Base-by-base conservation (phyloP, 2,329 filamentous ascomycete genomes). In the Fusarium lateritium region DNA sequence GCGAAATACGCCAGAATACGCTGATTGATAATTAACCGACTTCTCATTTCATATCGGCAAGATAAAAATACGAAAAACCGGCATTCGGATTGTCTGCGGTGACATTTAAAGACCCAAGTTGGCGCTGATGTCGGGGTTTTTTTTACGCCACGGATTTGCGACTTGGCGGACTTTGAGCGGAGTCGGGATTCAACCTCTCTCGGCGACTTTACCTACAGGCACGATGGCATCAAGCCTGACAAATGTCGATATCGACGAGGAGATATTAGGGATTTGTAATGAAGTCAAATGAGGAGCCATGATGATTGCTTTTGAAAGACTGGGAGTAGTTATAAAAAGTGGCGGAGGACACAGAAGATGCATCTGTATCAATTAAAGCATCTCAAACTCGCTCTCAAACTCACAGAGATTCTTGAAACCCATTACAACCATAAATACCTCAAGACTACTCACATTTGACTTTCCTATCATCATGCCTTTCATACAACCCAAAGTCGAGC, bases 401-500 rank as follows among this genome's bases (percentile, higher is more conserved):
- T 28, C 26, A 28, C 26, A 28, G 26, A 28, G 6, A 28, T 31
- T 31, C 28, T 31, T 10, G 10, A 31, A 28, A 26, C 9, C 4
- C 4, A 22, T 13, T 5, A 13, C 4, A 10, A 14, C 2, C 22
- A 28, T 7, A 7, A 17, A 5, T 17, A 2, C 6, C 2, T 4
- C 1, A 21, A 6, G 14, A 3, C 5, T 21, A 4, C 19, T 13
- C 13, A 36, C 26, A 3, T n/a, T 5, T 14, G 8, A 1, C 6
- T 3, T 26, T 2, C 1, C 6, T 7, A 14, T 14, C 14, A 22
- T 5, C 22, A 66, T 70, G 58, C 53, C 50, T 19, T 10, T 73
- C 3, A 31, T 55, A 10, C 67, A 69, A n/a, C 60, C 69, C 0
- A 33, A 51, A 15, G 54, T 73, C 11, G 38, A 59, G 2, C 64